These are phyloP conservation scores for Decorospora gaudefroyi DNA, from an alignment of 2,329 filamentous ascomycete genomes.

Conservation along the genomic window DNA sequence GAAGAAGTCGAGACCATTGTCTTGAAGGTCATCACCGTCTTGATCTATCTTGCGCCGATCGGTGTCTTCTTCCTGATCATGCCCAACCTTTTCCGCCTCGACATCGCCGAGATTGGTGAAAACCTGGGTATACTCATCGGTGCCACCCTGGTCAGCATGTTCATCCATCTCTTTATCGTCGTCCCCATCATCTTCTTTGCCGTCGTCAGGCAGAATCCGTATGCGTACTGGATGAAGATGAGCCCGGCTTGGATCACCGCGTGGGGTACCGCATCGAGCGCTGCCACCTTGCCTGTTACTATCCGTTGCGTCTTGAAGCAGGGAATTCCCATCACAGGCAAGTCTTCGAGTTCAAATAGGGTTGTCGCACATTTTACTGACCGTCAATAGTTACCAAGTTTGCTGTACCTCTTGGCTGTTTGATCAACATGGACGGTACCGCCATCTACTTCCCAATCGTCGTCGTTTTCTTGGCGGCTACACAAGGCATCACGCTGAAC, in stretches of 20 bases:
- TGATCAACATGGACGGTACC: slow-evolving; percentile 49
- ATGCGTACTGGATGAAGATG: slow-evolving; percentile 54
- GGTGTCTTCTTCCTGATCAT: slow-evolving; percentile 61
- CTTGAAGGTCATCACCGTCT: slow-evolving; percentile 53
- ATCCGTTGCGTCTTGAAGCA: slow-evolving; percentile 50
- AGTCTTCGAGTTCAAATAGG: background rate
- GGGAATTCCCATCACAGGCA: slow-evolving; percentile 49
- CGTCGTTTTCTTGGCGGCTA: slow-evolving; percentile 58
- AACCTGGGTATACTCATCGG: slow-evolving; percentile 59
- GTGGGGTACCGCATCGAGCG: slow-evolving; percentile 60
- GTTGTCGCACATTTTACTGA: background rate
- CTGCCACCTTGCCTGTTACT: slow-evolving; percentile 58
- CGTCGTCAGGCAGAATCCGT: slow-evolving; percentile 54
- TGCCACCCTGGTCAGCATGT: slow-evolving; percentile 53
- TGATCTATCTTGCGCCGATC: slow-evolving; percentile 57
- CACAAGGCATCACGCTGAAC: slow-evolving; percentile 53
- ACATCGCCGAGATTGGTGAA: slow-evolving; percentile 54
- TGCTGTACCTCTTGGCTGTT: slow-evolving; percentile 53
- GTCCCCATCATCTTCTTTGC: slow-evolving; percentile 48
- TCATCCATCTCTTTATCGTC: slow-evolving; percentile 55
- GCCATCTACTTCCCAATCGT: slow-evolving; percentile 61
- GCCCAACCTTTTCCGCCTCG: slow-evolving; percentile 57
- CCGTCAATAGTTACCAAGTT: slow-evolving; percentile 51
- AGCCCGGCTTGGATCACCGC: slow-evolving; percentile 60
- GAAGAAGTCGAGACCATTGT: slow-evolving; percentile 57